Base-by-base conservation (phyloP, 805 yeast species). In the Saccharomyces mikatae region DNA sequence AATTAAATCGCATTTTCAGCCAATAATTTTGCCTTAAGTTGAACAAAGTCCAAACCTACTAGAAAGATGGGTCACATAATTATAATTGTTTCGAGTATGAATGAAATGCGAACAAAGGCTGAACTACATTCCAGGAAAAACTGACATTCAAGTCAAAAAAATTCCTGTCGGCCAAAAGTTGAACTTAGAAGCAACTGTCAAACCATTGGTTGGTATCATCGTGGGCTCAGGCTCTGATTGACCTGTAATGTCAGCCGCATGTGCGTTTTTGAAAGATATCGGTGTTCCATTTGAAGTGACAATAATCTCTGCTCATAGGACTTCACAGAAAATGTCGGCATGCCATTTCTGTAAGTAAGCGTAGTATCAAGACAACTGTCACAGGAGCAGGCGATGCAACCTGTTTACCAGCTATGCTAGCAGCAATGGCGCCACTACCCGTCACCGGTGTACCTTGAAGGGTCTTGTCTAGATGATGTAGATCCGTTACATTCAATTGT, bases 321-420 rank as follows among this genome's bases (percentile, higher is more conserved):
- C 99, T 1, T 98, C 99, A 13, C 87, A 86, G 58, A 81, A 97
- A 71, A 92, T 94, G 99, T 78, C 87, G 55, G 80, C 84, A 64
- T 66, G 97, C 98, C 2, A 79, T 82, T 47, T 85, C 86, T 56
- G 98, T 98, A 10, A 80, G 91, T 26, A 72, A 80, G 54, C 80
- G 98, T 62, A 98, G 98, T 6, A 67, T 94, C 60, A 89, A 88
- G 71, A 86, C 82, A 48, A 92, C 94, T 52, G 94, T 94, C 68
- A 99, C 99, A 6, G 99, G 99, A 61, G 99, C 99, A 17, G 99
- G 99, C 49, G 99, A 99, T 65, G 99, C 99, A 54, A 99, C 99
- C 10, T 99, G 94, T 73, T 79, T 94, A 59, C 99, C 99, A 13
- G 99, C 99, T 54, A 94, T 94, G 99, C 97, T 94, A 46, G 99